A percentile compares a stretch with the other conserved stretches of the same genome.
phyloP scores from a whole-genome alignment of 2,329 filamentous ascomycete genomes.

The Canariomyces notabilis region DNA sequence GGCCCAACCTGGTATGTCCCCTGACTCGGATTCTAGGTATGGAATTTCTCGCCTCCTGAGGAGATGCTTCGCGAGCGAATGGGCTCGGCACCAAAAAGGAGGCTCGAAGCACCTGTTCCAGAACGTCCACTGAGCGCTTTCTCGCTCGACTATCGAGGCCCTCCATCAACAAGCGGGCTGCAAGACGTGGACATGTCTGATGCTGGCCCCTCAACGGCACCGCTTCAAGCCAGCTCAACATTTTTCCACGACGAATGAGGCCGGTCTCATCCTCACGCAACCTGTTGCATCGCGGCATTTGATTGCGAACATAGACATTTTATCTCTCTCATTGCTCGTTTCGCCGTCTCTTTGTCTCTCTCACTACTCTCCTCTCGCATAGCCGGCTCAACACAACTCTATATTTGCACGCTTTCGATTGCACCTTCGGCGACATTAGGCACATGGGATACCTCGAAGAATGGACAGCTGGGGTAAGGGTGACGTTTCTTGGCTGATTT shows the following conservation, averaged over 20 bases:
- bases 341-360: background rate
- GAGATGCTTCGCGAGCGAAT: conserved; percentile 54
- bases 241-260: conserved; percentile 14
- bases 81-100: conserved; percentile 44
- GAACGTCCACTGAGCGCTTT: conserved; percentile 49
- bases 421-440: conserved; percentile 4
- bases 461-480: background rate
- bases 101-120: conserved; percentile 39
- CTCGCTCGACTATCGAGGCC: conserved; percentile 38
- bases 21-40: conserved; percentile 58
- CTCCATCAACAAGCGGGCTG: conserved; percentile 28
- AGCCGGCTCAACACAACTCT: conserved; percentile 1
- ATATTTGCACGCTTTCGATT: background rate
- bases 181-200: conserved; percentile 55
- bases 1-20: background rate
- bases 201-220: conserved; percentile 50
- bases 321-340: too few relatives aligned
- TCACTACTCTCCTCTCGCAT: conserved; percentile 11
- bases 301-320: conserved; percentile 4
- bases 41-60: conserved; percentile 87
- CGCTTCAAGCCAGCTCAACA: conserved; percentile 41
- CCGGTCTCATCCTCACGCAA: background rate
- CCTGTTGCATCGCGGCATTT: background rate
- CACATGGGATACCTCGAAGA: conserved; percentile 12
- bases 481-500: conserved; percentile 12